phyloP scores from a whole-genome alignment of 352 stramenopile species.

The Pythium insidiosum region DNA sequence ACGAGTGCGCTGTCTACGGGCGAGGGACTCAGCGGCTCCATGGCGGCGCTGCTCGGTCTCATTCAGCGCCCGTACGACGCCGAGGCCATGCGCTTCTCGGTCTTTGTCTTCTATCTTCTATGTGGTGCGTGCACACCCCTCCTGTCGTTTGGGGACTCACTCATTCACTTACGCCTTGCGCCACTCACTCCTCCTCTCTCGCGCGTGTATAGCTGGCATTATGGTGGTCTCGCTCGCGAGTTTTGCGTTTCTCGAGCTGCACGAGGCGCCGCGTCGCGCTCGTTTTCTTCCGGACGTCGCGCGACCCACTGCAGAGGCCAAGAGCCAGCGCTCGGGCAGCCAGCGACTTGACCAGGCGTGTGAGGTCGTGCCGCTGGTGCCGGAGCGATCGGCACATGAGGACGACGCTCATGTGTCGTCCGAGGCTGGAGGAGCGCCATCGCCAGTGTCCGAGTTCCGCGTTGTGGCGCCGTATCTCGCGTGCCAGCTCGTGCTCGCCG shows the following conservation, averaged over 20 bases:
- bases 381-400: too few relatives aligned
- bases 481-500: slow-evolving; percentile 46
- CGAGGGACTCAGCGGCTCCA: slow-evolving; percentile 53
- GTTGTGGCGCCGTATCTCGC: slow-evolving; percentile 34
- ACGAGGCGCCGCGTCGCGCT: too few relatives aligned
- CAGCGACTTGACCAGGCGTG: neutral
- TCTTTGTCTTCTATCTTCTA: slow-evolving; percentile 46
- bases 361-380: neutral
- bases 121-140: slow-evolving; percentile 25
- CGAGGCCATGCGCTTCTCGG: slow-evolving; percentile 39
- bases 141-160: neutral
- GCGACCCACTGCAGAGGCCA: too few relatives aligned
- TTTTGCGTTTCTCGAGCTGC: slow-evolving; percentile 46
- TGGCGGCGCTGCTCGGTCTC: slow-evolving; percentile 47
- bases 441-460: slow-evolving; percentile 19
- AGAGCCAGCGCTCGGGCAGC: neutral
- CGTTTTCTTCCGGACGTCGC: too few relatives aligned
- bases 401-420: too few relatives aligned
- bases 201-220: slow-evolving; percentile 41
- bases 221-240: slow-evolving; percentile 42
- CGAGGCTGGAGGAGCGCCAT: too few relatives aligned
- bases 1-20: slow-evolving; percentile 58
- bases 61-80: slow-evolving; percentile 43
- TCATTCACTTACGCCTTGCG: neutral
- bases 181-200: neutral